A percentile compares a stretch with the other conserved stretches of the same genome.
Evolutionary conservation across 768 basidiomycete species (phyloP).

Genomic region (Agaricus sinodeliciosus): DNA sequence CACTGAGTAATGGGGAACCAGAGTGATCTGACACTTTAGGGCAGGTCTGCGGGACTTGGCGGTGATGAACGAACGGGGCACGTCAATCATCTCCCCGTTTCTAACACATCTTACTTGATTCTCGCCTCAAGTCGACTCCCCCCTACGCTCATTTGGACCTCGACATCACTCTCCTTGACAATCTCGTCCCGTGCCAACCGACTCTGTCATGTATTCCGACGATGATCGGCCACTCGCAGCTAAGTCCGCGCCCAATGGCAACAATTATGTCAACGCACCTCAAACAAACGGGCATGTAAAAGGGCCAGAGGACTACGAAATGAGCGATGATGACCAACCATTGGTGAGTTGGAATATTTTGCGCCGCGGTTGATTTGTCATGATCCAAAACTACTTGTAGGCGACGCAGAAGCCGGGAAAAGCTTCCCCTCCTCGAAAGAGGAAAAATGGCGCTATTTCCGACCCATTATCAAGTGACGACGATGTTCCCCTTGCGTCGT

Average conservation of each 20-base stretch:
- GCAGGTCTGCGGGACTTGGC: slow-evolving; percentile 43
- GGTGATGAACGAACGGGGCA: slow-evolving; percentile 24
- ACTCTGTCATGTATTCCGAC: slow-evolving; percentile 48
- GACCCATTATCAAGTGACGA: slow-evolving; percentile 68
- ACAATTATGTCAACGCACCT: slow-evolving; percentile 10
- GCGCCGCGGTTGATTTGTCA: not conserved
- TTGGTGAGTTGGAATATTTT: slow-evolving; percentile 41
- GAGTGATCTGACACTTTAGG: slow-evolving; percentile 44
- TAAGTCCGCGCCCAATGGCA: slow-evolving; percentile 36
- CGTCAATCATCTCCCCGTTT: slow-evolving; percentile 21
- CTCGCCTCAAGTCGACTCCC: slow-evolving; percentile 13
- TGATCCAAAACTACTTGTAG: not conserved
- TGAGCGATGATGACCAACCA: slow-evolving; percentile 74
- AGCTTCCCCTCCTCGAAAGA: slow-evolving; percentile 41
- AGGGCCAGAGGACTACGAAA: slow-evolving; percentile 34
- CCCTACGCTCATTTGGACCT: slow-evolving; percentile 13
- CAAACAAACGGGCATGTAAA: slow-evolving; percentile 39
- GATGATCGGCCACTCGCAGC: slow-evolving; percentile 49
- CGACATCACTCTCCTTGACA: slow-evolving; percentile 20
- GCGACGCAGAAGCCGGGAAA: slow-evolving; percentile 53
- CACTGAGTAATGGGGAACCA: slow-evolving; percentile 9
- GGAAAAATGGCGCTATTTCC: slow-evolving; percentile 48
- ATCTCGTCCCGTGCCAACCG: slow-evolving; percentile 34
- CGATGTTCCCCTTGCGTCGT: slow-evolving; percentile 66
- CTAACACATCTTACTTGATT: slow-evolving; percentile 16